These are phyloP conservation scores for Vigna reflexopilosa DNA, from an alignment of 306 rosid species.

Conservation along the genomic window DNA sequence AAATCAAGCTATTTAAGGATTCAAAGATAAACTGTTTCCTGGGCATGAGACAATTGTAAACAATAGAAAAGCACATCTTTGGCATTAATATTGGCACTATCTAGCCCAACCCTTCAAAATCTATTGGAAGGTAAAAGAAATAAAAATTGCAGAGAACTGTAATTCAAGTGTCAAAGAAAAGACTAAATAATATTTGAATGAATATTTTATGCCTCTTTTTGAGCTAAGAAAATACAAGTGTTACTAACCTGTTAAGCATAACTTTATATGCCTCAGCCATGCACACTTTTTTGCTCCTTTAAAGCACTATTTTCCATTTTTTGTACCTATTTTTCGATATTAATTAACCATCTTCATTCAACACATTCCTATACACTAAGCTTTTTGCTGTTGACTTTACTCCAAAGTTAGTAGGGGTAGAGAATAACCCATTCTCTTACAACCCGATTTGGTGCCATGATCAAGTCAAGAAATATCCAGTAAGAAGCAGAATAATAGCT, in stretches of 20 bases:
- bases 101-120: background rate
- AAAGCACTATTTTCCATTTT: background rate
- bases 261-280: constrained; percentile 4
- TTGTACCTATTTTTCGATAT: background rate
- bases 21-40: constrained; percentile 16
- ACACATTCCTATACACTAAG: background rate
- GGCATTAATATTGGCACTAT: background rate
- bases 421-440: background rate
- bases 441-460: background rate
- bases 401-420: background rate
- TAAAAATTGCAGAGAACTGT: background rate
- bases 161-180: background rate
- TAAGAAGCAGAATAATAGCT: background rate
- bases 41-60: background rate
- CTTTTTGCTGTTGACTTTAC: constrained; percentile 3
- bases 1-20: constrained; percentile 11
- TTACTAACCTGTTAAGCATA: background rate
- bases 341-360: constrained; percentile 13
- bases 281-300: background rate
- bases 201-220: background rate
- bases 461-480: background rate
- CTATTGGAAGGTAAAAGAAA: background rate
- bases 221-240: background rate
- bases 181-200: background rate
- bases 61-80: background rate